Evolutionary conservation across 176 grass and related monocot species (phyloP).

Genomic region (Zoysia pacifica): DNA sequence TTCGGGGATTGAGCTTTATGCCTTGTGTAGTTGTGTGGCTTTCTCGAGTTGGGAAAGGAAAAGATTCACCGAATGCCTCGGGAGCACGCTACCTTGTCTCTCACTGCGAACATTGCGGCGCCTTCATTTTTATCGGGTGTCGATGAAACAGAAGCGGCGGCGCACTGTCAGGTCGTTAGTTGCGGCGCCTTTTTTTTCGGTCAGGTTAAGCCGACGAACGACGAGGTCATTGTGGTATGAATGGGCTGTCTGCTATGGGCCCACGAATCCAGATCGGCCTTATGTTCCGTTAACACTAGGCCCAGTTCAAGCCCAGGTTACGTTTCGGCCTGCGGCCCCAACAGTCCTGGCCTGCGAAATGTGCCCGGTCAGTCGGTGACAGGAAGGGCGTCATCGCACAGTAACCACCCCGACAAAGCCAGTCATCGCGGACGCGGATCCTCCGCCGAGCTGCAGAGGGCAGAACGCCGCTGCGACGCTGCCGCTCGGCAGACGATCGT

Average conservation of each 20-base stretch:
- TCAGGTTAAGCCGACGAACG: neutral
- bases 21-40: constrained; percentile 44
- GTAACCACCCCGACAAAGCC: too few relatives aligned
- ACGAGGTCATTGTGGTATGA: neutral
- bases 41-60: constrained; percentile 41
- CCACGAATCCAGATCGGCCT: neutral
- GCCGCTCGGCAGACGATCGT: too few relatives aligned
- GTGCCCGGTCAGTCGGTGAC: too few relatives aligned
- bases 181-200: neutral
- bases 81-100: constrained; percentile 43
- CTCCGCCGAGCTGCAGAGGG: too few relatives aligned
- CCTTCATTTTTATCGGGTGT: neutral
- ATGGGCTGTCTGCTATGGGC: neutral
- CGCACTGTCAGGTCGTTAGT: neutral
- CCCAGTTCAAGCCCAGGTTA: neutral
- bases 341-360: neutral
- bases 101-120: neutral
- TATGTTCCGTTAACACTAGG: neutral
- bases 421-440: too few relatives aligned
- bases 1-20: constrained; percentile 37
- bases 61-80: constrained; percentile 51
- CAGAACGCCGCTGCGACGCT: too few relatives aligned
- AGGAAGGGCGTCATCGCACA: too few relatives aligned
- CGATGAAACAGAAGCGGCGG: constrained; percentile 1
- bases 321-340: neutral